Conservation (phyloP, 306 rosid genomes). For the Corylus heterophylla region DNA sequence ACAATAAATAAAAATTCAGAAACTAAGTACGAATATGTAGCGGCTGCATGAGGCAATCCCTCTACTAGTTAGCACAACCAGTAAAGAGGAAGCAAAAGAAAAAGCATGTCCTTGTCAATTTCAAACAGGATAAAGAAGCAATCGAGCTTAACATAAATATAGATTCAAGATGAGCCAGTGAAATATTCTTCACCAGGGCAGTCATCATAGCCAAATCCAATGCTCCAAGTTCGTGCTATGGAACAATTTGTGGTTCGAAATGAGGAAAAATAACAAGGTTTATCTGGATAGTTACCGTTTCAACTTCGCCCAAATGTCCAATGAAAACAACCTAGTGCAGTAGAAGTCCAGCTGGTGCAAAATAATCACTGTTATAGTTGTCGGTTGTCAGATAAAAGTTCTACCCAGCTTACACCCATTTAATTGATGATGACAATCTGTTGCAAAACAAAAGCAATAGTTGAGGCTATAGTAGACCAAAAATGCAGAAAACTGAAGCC, state of each 20-base stretch:
- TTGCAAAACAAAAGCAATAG: not conserved
- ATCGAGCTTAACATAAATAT: not conserved
- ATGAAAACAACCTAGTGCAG: not conserved
- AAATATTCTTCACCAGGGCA: not conserved
- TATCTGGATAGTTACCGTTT: not conserved
- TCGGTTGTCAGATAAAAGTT: not conserved
- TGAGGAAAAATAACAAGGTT: not conserved
- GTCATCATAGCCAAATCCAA: not conserved
- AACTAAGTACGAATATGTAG: not conserved
- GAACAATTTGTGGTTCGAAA: not conserved
- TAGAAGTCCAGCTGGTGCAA: not conserved
- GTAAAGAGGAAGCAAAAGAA: not conserved
- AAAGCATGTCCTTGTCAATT: not conserved
- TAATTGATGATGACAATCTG: not conserved
- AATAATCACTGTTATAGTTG: not conserved
- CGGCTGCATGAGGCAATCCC: not conserved
- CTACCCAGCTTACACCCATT: not conserved
- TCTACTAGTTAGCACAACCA: not conserved
- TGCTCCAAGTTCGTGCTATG: not conserved
- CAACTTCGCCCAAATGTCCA: not conserved
- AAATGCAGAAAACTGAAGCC: not conserved
- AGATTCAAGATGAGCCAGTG: not conserved
- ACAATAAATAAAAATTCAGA: not conserved
- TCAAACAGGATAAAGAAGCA: not conserved
- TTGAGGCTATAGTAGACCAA: not conserved